Percentiles rank a stretch among this genome's conserved stretches.
These are phyloP conservation scores for Xerocomellus amylosporus DNA, from an alignment of 768 basidiomycete genomes.

Conservation along the genomic window DNA sequence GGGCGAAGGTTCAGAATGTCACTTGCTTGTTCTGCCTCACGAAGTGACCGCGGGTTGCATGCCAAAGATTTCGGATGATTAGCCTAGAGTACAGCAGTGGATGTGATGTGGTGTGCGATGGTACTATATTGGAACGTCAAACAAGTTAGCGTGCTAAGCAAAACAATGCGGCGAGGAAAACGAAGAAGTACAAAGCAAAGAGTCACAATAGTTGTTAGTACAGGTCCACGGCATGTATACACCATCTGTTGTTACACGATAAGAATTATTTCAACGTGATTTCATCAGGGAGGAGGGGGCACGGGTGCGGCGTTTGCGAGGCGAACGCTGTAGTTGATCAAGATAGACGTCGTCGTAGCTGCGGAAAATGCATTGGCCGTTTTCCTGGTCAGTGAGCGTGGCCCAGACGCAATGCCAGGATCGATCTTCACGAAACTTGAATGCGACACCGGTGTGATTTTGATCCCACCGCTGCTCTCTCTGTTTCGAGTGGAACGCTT, in stretches of 20 bases:
- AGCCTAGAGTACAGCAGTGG: slow-evolving; percentile 7
- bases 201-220: slow-evolving; percentile 11
- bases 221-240: slow-evolving; percentile 15
- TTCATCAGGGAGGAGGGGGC: slow-evolving; percentile 22
- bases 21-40: neutral
- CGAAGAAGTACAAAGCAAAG: slow-evolving; percentile 2
- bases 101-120: slow-evolving; percentile 6
- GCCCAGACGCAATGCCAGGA: slow-evolving; percentile 70
- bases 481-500: slow-evolving; percentile 47
- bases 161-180: slow-evolving; percentile 10
- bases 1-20: neutral
- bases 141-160: slow-evolving; percentile 12
- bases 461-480: slow-evolving; percentile 35
- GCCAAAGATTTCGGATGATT: slow-evolving; percentile 1
- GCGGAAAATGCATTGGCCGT: slow-evolving; percentile 47
- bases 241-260: slow-evolving; percentile 8
- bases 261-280: slow-evolving; percentile 16
- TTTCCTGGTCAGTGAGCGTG: slow-evolving; percentile 52
- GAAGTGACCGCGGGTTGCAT: slow-evolving; percentile 1
- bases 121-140: slow-evolving; percentile 6
- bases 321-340: slow-evolving; percentile 42
- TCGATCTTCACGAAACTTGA: slow-evolving; percentile 49
- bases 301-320: slow-evolving; percentile 35
- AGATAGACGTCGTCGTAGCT: slow-evolving; percentile 63
- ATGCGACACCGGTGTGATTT: slow-evolving; percentile 42